phyloP scores from a whole-genome alignment of 2,329 filamentous ascomycete genomes.

The Diaporthe sp. region DNA sequence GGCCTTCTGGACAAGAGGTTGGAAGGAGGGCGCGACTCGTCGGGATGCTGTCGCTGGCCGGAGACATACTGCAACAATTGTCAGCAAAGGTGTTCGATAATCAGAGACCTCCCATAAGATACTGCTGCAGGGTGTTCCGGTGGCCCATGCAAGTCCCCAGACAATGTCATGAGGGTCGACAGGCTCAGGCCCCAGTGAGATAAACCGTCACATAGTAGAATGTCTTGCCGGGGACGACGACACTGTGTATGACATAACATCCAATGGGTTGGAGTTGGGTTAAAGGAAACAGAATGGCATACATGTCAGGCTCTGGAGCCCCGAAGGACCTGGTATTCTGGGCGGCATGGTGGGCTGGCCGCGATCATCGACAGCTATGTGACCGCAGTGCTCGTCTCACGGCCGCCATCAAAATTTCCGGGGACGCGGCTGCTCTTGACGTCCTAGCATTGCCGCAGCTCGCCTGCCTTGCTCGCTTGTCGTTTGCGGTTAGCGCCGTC shows the following conservation, averaged over 20 bases:
- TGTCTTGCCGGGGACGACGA: neutral
- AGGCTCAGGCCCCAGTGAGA: neutral
- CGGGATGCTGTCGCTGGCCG: constrained; percentile 58
- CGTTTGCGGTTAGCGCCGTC: neutral
- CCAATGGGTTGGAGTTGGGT: constrained; percentile 35
- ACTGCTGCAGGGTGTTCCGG: neutral
- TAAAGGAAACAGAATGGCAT: constrained; percentile 44
- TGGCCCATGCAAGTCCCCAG: neutral
- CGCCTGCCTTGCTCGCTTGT: neutral
- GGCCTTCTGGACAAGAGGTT: constrained; percentile 73
- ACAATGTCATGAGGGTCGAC: neutral
- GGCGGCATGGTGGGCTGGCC: constrained; percentile 68
- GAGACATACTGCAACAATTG: constrained; percentile 63
- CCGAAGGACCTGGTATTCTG: constrained; percentile 70
- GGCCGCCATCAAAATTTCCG: constrained; percentile 36
- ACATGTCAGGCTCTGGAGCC: constrained; percentile 71
- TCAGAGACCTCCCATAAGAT: no score
- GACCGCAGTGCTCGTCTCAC: constrained; percentile 25
- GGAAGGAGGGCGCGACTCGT: constrained; percentile 58
- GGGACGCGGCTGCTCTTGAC: constrained; percentile 32
- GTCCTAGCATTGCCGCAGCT: constrained; percentile 14
- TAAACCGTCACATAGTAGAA: neutral
- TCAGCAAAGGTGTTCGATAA: constrained; percentile 37
- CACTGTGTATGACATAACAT: neutral
- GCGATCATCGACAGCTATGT: constrained; percentile 30